Conservation (phyloP, 129 eudicot genomes). For the Lactuca sativa region DNA sequence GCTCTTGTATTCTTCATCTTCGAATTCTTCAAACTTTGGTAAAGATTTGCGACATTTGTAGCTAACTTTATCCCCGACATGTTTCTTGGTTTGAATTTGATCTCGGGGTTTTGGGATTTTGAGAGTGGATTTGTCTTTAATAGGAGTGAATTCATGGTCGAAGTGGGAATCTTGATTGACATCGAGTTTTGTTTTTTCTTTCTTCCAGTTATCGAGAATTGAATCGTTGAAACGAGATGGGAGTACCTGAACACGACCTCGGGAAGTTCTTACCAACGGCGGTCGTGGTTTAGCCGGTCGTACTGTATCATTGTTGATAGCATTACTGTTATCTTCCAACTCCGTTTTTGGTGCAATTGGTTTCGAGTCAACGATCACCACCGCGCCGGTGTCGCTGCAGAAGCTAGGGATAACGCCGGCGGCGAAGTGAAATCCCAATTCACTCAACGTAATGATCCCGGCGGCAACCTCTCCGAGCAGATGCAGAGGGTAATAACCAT, state of each 20-base stretch:
- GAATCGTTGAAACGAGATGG: slow-evolving; percentile 95
- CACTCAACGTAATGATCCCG: slow-evolving; percentile 60
- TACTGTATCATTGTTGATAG: slow-evolving; percentile 22
- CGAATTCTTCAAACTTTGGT: slow-evolving; percentile 37
- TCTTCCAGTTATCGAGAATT: slow-evolving; percentile 91
- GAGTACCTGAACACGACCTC: slow-evolving; percentile 94
- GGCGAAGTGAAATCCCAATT: slow-evolving; percentile 41
- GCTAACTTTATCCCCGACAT: slow-evolving; percentile 26
- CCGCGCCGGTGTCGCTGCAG: slow-evolving; percentile 29
- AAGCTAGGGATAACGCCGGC: slow-evolving; percentile 33
- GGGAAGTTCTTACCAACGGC: slow-evolving; percentile 82
- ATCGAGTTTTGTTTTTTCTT: slow-evolving; percentile 52
- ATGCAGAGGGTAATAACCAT: slow-evolving; percentile 63
- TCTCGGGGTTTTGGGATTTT: slow-evolving; percentile 25
- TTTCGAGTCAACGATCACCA: slow-evolving; percentile 43
- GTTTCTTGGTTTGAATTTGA: slow-evolving; percentile 27
- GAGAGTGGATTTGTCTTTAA: slow-evolving; percentile 32
- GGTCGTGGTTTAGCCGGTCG: slow-evolving; percentile 49
- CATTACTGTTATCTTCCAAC: slow-evolving; percentile 23
- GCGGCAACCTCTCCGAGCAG: slow-evolving; percentile 76
- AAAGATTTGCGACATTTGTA: slow-evolving; percentile 33
- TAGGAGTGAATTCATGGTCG: slow-evolving; percentile 59
- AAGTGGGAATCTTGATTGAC: slow-evolving; percentile 29
- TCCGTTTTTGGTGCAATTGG: slow-evolving; percentile 19
- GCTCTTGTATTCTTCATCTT: slow-evolving; percentile 26